phyloP scores from a whole-genome alignment of 129 eudicot genomes.

The Smallanthus sonchifolius region DNA sequence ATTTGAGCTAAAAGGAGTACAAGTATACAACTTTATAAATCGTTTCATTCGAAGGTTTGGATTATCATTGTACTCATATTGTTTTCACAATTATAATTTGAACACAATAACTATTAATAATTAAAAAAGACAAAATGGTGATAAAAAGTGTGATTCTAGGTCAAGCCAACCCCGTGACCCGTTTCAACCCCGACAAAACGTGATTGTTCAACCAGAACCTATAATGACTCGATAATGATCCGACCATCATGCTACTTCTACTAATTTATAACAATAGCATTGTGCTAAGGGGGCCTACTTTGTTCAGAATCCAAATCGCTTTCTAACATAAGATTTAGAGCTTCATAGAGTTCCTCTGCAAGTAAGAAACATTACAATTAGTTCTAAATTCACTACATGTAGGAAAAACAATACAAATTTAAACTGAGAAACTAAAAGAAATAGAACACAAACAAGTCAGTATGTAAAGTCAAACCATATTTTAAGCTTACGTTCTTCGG shows the following conservation, averaged over 20 bases:
- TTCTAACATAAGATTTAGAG: slow-evolving; percentile 79
- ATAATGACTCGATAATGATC: not conserved
- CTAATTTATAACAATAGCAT: not conserved
- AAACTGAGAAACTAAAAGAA: slow-evolving; percentile 4
- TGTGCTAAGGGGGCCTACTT: slow-evolving; percentile 45
- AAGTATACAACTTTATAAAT: not conserved
- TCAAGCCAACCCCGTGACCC: not conserved
- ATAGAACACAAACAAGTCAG: not conserved
- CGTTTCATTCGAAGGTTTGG: not conserved
- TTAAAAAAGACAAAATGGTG: not conserved
- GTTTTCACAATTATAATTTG: not conserved
- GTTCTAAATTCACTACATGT: not conserved
- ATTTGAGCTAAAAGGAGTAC: no score
- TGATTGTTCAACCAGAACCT: not conserved
- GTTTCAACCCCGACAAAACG: not conserved
- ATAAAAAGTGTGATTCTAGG: not conserved
- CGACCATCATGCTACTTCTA: not conserved
- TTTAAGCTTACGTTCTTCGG: slow-evolving; percentile 67
- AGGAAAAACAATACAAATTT: not conserved
- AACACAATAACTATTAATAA: not conserved
- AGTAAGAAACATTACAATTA: slow-evolving; percentile 22
- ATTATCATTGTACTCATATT: not conserved
- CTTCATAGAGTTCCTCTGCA: slow-evolving; percentile 89
- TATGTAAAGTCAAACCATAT: not conserved
- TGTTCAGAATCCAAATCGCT: slow-evolving; percentile 66